Percentiles rank a stretch among this genome's conserved stretches.
phyloP scores from a whole-genome alignment of 352 stramenopile genomes.

The Thalassiosira livingstoniorum region DNA sequence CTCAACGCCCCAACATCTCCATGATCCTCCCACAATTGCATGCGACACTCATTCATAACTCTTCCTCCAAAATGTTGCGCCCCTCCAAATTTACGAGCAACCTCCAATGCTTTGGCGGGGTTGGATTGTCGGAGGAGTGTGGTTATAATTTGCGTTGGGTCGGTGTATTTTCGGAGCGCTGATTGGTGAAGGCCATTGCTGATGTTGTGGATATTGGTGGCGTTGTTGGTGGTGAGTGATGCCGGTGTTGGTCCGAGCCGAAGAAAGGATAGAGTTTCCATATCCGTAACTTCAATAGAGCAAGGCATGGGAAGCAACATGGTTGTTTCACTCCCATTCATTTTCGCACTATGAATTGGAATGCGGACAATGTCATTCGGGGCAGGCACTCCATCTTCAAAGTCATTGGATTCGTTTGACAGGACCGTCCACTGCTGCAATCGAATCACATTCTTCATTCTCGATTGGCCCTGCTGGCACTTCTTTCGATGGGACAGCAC shows the following conservation, averaged over 20 bases:
- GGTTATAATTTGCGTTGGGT: slow-evolving; percentile 54
- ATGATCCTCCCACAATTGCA: slow-evolving; percentile 65
- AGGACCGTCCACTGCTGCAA: slow-evolving; percentile 28
- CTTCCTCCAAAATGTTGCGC: slow-evolving; percentile 37
- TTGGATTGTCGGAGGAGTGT: slow-evolving; percentile 43
- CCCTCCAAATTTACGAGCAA: slow-evolving; percentile 53
- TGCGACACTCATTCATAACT: slow-evolving; percentile 67
- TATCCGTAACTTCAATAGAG: background rate
- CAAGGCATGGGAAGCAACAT: slow-evolving; percentile 37
- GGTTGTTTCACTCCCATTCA: background rate
- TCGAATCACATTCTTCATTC: too few relatives aligned
- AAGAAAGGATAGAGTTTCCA: slow-evolving; percentile 44
- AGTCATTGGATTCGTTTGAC: background rate
- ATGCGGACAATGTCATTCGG: slow-evolving; percentile 46
- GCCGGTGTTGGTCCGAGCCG: slow-evolving; percentile 15
- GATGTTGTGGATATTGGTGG: too few relatives aligned
- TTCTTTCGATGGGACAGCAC: slow-evolving; percentile 15
- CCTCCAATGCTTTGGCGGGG: slow-evolving; percentile 40
- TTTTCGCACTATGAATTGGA: slow-evolving; percentile 2
- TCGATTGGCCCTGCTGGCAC: background rate
- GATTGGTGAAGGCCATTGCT: background rate
- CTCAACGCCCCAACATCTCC: slow-evolving; percentile 58
- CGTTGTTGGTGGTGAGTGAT: background rate
- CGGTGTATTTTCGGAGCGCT: slow-evolving; percentile 34
- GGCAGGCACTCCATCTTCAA: too few relatives aligned